A percentile compares a stretch with the other conserved stretches of the same genome.
These are phyloP conservation scores for Blastomyces silverae DNA, from an alignment of 2,329 filamentous ascomycete species.

Conservation along the genomic window DNA sequence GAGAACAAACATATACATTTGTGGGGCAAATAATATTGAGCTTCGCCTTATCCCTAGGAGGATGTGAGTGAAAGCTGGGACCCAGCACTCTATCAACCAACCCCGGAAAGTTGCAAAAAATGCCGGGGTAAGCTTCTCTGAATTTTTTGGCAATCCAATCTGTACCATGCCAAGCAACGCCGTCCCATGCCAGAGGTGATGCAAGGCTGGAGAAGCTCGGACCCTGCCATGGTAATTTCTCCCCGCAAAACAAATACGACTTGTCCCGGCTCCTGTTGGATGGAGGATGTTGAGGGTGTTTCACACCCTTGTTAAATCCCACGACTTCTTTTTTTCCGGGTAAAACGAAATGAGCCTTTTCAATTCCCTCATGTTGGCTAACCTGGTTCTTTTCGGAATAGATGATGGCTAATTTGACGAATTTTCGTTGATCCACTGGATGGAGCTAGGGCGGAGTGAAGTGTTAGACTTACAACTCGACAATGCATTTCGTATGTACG, in stretches of 20 bases:
- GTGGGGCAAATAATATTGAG: background rate
- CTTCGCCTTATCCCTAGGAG: background rate
- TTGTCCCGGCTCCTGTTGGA: background rate
- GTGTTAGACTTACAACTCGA: background rate
- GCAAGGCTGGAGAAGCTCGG: background rate
- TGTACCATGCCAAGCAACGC: background rate
- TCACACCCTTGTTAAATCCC: slow-evolving; percentile 1
- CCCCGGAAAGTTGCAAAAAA: background rate
- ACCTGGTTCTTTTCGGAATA: background rate
- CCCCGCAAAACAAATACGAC: background rate
- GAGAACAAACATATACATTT: background rate
- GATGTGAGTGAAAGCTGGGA: background rate
- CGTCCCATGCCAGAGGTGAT: background rate
- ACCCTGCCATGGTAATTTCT: background rate
- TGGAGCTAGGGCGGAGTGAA: background rate
- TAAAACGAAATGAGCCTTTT: background rate
- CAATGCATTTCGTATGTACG: background rate
- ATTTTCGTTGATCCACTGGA: background rate
- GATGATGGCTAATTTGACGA: background rate
- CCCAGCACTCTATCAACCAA: background rate
- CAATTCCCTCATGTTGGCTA: background rate
- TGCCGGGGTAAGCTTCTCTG: slow-evolving; percentile 1
- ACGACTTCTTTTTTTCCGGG: background rate
- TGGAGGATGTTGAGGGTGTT: background rate
- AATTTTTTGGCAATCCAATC: background rate